These are phyloP conservation scores for Citrus sp. DNA, from an alignment of 345 rosid species.

Conservation along the genomic window DNA sequence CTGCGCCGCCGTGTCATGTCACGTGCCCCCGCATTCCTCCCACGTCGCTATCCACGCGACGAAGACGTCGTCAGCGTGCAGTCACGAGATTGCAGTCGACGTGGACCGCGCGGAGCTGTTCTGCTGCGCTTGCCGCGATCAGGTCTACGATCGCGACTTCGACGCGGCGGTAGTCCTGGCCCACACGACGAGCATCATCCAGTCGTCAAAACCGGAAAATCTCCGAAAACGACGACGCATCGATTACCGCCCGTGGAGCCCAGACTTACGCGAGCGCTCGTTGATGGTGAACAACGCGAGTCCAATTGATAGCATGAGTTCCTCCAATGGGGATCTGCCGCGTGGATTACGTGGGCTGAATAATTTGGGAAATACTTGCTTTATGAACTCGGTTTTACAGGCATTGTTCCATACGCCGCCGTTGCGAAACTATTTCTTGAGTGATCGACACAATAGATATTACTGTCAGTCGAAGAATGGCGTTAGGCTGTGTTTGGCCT, in stretches of 20 bases:
- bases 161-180: conserved; percentile 56
- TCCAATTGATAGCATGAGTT: conserved; percentile 13
- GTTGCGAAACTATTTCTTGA: conserved; percentile 48
- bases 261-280: conserved; percentile 33
- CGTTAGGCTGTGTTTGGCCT: conserved; percentile 44
- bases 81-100: conserved; percentile 63
- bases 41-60: conserved; percentile 49
- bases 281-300: conserved; percentile 25
- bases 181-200: conserved; percentile 18
- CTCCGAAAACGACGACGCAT: conserved; percentile 46
- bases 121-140: conserved; percentile 59
- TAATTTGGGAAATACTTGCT: conserved; percentile 61
- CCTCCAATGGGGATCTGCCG: conserved; percentile 19
- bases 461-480: conserved; percentile 38
- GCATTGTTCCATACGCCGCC: conserved; percentile 63
- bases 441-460: conserved; percentile 50
- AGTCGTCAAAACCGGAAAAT: conserved; percentile 31
- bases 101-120: conserved; percentile 62
- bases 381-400: conserved; percentile 69
- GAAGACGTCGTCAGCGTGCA: conserved; percentile 9
- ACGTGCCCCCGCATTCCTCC: conserved; percentile 34
- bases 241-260: conserved; percentile 49
- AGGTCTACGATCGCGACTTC: conserved; percentile 54
- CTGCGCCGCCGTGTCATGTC: conserved; percentile 56
- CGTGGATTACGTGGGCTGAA: conserved; percentile 55